Base-by-base conservation (phyloP, 2,329 filamentous ascomycete genomes). In the Calonectria pseudoreteaudii region DNA sequence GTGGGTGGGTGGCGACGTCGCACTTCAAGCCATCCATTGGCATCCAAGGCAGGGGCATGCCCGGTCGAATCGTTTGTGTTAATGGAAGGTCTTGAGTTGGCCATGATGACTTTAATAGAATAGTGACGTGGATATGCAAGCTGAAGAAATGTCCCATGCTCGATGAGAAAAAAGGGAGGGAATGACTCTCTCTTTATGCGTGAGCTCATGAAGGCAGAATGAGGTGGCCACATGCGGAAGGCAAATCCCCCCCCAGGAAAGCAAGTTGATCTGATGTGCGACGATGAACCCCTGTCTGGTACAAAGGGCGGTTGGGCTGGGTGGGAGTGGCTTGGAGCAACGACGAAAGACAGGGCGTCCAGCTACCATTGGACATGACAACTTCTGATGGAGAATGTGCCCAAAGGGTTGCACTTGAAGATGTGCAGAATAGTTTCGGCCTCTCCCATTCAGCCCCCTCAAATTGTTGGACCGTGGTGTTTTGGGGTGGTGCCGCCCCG, bases 41-140 rank as follows among this genome's bases (percentile, higher is more conserved):
- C 23, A 18, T 71, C 16, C 30, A 30, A 18, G 20, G 38, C 8
- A 49, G 26, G 18, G 14, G 26, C 38, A 28, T 71, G 47, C 7
- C 49, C 31, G 18, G 52, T 18, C 31, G 28, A 49, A 44, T 47
- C 20, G 23, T 62, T 23, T 18, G 38, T 26, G 10, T 13, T 36
- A 11, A 8, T 6, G 13, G 41, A 36, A 28, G 9, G 11, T 4
- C 31, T 36, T 14, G 66, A 36, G 41, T 38, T 28, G 13, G 31
- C 28, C 60, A 73, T 73, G 71, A 44, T 60, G 66, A 60, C 8
- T 56, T 23, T 69, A 70, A 66, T 31, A 60, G 11, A 34, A 52
- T 14, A n/a, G 34, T n/a, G 34, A 31, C 23, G 23, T 34, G 26
- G 26, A 23, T 26, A 49, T 62, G 44, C 9, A 23, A 52, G 18